Evolutionary conservation across 2,329 filamentous ascomycete species (phyloP).

Genomic region (Cercospora sp.): DNA sequence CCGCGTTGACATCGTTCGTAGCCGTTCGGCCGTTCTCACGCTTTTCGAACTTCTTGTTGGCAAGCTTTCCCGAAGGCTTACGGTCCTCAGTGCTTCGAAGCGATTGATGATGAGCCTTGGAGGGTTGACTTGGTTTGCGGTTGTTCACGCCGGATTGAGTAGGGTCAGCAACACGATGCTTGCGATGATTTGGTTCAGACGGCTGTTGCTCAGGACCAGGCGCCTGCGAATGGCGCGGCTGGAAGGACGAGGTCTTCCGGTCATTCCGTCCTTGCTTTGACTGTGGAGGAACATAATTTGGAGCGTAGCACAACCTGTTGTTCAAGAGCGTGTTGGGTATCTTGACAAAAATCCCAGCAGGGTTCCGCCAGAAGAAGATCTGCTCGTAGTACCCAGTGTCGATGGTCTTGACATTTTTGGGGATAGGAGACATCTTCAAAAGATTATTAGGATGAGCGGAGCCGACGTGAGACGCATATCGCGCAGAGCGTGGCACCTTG

Average conservation of each 20-base stretch:
- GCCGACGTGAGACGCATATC: slow-evolving; percentile 26
- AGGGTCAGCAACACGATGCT: not conserved
- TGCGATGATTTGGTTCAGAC: not conserved
- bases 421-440: slow-evolving; percentile 21
- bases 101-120: slow-evolving; percentile 3
- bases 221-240: slow-evolving; percentile 1
- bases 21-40: not conserved
- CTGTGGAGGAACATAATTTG: slow-evolving; percentile 6
- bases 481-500: slow-evolving; percentile 31
- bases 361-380: slow-evolving; percentile 25
- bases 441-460: slow-evolving; percentile 25
- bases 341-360: slow-evolving; percentile 32
- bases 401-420: slow-evolving; percentile 18
- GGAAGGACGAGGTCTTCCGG: not conserved
- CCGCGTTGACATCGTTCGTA: not conserved
- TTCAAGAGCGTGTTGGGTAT: slow-evolving; percentile 28
- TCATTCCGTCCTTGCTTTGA: not conserved
- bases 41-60: slow-evolving; percentile 11
- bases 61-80: slow-evolving; percentile 7
- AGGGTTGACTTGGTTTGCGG: slow-evolving; percentile 4
- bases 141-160: not conserved
- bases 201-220: slow-evolving; percentile 1
- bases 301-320: slow-evolving; percentile 27
- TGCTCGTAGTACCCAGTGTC: slow-evolving; percentile 21
- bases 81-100: slow-evolving; percentile 1